Evolutionary conservation across 306 rosid genomes (phyloP).

Genomic region (Acacia acuminata): DNA sequence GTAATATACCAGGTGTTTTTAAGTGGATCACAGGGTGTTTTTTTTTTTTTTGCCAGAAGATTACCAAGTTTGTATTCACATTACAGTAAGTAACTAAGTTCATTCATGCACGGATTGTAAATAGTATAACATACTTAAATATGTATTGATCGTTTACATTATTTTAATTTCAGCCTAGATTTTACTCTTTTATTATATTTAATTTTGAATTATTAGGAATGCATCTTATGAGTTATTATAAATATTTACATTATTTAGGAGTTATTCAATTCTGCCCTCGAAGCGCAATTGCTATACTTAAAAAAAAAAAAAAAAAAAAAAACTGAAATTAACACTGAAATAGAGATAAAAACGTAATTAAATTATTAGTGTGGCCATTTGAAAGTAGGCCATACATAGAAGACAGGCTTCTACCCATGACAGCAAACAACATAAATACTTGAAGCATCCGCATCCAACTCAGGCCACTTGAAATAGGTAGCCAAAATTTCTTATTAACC

Average conservation of each 20-base stretch:
- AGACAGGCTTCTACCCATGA: background rate
- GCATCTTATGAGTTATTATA: background rate
- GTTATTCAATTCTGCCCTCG: background rate
- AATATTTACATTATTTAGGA: background rate
- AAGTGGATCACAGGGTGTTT: too few relatives aligned
- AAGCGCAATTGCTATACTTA: background rate
- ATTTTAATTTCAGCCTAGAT: background rate
- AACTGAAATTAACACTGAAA: background rate
- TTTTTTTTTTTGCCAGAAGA: too few relatives aligned
- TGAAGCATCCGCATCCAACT: conserved; percentile 27
- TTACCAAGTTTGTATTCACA: too few relatives aligned
- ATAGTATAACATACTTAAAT: background rate
- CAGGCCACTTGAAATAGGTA: conserved; percentile 32
- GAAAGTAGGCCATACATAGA: background rate
- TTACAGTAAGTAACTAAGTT: background rate
- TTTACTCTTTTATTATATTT: too few relatives aligned
- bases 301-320: too few relatives aligned
- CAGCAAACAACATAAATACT: conserved; percentile 27
- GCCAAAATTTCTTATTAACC: conserved; percentile 81
- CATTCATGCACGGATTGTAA: background rate
- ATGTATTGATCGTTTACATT: background rate
- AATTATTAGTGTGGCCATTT: background rate
- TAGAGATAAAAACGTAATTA: background rate
- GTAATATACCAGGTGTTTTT: too few relatives aligned
- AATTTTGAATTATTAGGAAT: background rate